A percentile compares a stretch with the other conserved stretches of the same genome.
These are phyloP conservation scores for Podospora appendiculata DNA, from an alignment of 495 filamentous ascomycete species.

Conservation along the genomic window DNA sequence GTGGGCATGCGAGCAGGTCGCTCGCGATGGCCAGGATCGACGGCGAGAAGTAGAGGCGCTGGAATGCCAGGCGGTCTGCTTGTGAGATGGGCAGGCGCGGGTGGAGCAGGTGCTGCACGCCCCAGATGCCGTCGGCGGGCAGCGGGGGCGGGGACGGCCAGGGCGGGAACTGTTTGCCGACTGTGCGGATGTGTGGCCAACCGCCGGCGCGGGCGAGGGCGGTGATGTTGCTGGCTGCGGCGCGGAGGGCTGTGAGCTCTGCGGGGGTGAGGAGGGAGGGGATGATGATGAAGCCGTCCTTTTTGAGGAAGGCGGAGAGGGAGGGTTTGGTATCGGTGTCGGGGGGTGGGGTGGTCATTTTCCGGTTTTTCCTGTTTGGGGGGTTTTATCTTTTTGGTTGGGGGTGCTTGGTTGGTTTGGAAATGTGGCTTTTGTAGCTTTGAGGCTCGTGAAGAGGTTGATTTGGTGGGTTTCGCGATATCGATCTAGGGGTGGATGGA, in stretches of 20 bases:
- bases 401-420: too few relatives aligned
- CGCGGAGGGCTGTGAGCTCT: slow-evolving; percentile 38
- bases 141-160: slow-evolving; percentile 46
- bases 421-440: too few relatives aligned
- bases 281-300: slow-evolving; percentile 30
- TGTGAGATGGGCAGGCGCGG: slow-evolving; percentile 40
- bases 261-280: slow-evolving; percentile 23
- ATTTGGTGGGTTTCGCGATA: too few relatives aligned
- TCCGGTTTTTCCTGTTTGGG: background rate
- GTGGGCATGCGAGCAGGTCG: slow-evolving; percentile 26
- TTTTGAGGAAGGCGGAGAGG: slow-evolving; percentile 11
- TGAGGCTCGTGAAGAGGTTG: too few relatives aligned
- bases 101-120: slow-evolving; percentile 76
- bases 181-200: slow-evolving; percentile 75
- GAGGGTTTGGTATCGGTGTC: background rate
- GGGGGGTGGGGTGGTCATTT: too few relatives aligned
- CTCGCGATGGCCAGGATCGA: slow-evolving; percentile 48
- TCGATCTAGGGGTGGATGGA: too few relatives aligned
- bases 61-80: slow-evolving; percentile 46
- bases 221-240: slow-evolving; percentile 45
- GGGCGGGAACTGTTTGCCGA: slow-evolving; percentile 81
- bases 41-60: slow-evolving; percentile 56
- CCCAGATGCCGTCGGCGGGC: slow-evolving; percentile 60
- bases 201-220: slow-evolving; percentile 48
- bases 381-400: too few relatives aligned